These are phyloP conservation scores for Leccinum broughii DNA, from an alignment of 768 basidiomycete species.

Conservation along the genomic window DNA sequence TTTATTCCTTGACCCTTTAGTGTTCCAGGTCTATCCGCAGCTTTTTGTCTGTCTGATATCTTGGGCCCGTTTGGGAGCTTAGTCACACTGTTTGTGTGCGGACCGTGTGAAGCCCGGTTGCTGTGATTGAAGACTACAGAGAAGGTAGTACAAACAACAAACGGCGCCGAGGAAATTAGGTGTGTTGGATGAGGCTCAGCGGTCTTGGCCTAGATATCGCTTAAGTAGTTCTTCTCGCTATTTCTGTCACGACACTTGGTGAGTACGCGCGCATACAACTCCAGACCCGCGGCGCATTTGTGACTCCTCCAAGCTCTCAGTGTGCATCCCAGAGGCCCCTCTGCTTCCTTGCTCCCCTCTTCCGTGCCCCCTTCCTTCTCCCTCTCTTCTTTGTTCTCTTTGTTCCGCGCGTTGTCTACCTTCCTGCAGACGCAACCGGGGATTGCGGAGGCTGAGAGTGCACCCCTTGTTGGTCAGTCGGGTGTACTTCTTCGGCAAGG, in stretches of 20 bases:
- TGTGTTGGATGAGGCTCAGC: too few relatives aligned
- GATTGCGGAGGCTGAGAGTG: conserved; percentile 20
- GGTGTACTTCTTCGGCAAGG: conserved; percentile 58
- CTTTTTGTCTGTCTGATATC: too few relatives aligned
- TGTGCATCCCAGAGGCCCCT: conserved; percentile 39
- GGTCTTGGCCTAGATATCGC: conserved; percentile 49
- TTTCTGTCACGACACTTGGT: conserved; percentile 38
- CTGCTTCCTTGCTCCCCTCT: conserved; percentile 56
- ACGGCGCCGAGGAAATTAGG: too few relatives aligned
- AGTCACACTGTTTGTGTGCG: too few relatives aligned
- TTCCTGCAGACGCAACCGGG: conserved; percentile 28
- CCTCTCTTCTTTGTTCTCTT: conserved; percentile 61
- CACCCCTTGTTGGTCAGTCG: conserved; percentile 37
- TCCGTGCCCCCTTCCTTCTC: conserved; percentile 64
- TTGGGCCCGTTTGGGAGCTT: too few relatives aligned
- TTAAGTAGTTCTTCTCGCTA: conserved; percentile 55
- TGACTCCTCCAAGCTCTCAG: conserved; percentile 23
- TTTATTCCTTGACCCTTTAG: conserved; percentile 28
- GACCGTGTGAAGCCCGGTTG: too few relatives aligned
- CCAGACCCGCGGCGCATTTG: conserved; percentile 24
- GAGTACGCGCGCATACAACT: conserved; percentile 20
- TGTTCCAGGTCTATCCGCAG: too few relatives aligned
- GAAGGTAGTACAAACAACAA: too few relatives aligned
- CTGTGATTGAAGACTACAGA: too few relatives aligned
- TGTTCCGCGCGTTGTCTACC: conserved; percentile 67